A percentile compares a stretch with the other conserved stretches of the same genome.
These are phyloP conservation scores for Phialophora chinensis DNA, from an alignment of 2,329 filamentous ascomycete species.

Conservation along the genomic window DNA sequence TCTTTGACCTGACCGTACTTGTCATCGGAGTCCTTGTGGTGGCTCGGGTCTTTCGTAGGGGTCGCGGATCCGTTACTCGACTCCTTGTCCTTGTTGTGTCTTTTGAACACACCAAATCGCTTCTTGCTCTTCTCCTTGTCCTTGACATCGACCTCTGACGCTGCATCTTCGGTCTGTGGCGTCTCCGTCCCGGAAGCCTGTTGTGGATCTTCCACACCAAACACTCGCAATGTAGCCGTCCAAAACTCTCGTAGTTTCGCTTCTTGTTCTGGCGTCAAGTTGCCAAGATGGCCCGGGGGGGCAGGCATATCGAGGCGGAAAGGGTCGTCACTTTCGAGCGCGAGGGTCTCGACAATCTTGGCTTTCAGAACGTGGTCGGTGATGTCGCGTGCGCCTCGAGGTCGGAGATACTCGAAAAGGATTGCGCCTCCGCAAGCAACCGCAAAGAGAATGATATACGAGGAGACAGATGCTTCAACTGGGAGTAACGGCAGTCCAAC, in stretches of 20 bases:
- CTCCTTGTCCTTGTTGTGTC: constrained; percentile 49
- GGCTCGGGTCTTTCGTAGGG: constrained; percentile 47
- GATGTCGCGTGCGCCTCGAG: constrained; percentile 25
- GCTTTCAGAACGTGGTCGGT: constrained; percentile 39
- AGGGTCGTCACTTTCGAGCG: constrained; percentile 23
- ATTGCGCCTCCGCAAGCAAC: constrained; percentile 30
- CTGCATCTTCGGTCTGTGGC: constrained; percentile 39
- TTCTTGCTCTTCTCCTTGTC: constrained; percentile 75
- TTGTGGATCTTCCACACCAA: constrained; percentile 60
- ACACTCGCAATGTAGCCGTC: constrained; percentile 75
- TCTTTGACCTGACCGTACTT: constrained; percentile 91
- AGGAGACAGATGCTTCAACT: constrained; percentile 29
- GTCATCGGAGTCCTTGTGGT: constrained; percentile 68
- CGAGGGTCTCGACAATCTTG: constrained; percentile 43
- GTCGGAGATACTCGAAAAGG: constrained; percentile 27
- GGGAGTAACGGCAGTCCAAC: constrained; percentile 10
- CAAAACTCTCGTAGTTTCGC: constrained; percentile 87
- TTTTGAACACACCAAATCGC: constrained; percentile 72
- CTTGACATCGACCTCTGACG: constrained; percentile 40
- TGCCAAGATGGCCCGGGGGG: constrained; percentile 76
- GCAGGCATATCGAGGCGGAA: constrained; percentile 38
- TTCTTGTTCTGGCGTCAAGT: constrained; percentile 87
- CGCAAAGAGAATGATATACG: constrained; percentile 33
- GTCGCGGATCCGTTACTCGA: constrained; percentile 47
- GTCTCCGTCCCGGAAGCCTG: constrained; percentile 30